Evolutionary conservation across 345 rosid species (phyloP).

Genomic region (Aquilaria sinensis): DNA sequence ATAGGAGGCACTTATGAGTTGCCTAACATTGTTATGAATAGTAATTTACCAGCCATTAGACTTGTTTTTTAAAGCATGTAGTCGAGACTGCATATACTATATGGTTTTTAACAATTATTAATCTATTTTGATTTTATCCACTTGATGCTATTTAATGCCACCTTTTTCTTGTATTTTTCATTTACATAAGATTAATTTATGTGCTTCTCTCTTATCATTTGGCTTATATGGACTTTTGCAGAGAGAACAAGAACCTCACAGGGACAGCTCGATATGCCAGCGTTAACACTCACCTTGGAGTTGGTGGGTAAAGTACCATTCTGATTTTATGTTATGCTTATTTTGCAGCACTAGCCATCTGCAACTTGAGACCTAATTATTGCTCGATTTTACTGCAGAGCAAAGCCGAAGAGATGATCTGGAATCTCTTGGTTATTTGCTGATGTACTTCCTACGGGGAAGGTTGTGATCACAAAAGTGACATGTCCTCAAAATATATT

Average conservation of each 20-base stretch:
- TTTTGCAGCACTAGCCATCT: neutral
- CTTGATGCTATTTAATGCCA: no score
- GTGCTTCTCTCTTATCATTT: no score
- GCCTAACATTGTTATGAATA: no score
- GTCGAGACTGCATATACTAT: no score
- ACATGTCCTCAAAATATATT: neutral
- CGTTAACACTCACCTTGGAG: conserved; percentile 57
- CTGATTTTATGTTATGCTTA: conserved; percentile 10
- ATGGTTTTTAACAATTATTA: no score
- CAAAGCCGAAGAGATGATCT: conserved; percentile 58
- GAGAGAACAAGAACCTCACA: conserved; percentile 59
- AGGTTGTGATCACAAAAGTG: conserved; percentile 26
- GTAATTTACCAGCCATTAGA: no score
- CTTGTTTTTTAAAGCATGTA: no score
- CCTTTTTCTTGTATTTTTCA: no score
- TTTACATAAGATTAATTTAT: no score
- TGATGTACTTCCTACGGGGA: conserved; percentile 48
- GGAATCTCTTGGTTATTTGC: conserved; percentile 46
- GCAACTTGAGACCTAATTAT: neutral
- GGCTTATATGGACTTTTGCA: conserved; percentile 12
- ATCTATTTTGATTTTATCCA: no score
- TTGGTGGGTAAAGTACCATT: conserved; percentile 35
- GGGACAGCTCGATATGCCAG: conserved; percentile 73
- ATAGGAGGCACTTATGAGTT: no score
- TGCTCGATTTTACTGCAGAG: conserved; percentile 22